These are phyloP conservation scores for Pestalotiopsis sp. DNA, from an alignment of 2,329 filamentous ascomycete genomes.

Conservation along the genomic window DNA sequence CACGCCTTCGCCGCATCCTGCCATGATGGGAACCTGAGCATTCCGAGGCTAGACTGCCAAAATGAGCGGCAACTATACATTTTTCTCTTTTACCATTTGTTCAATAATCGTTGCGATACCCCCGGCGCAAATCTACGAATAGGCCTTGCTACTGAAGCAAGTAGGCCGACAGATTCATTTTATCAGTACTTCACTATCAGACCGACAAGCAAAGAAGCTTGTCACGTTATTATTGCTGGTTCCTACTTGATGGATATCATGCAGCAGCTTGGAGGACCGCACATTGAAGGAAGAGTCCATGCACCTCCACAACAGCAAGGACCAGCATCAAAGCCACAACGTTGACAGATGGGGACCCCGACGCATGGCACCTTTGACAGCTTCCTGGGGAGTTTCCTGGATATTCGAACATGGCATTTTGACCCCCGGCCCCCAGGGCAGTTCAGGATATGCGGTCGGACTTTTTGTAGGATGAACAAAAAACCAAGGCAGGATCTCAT, in stretches of 20 bases:
- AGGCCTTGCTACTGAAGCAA: neutral
- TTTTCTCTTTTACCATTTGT: neutral
- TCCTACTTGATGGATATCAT: neutral
- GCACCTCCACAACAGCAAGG: neutral
- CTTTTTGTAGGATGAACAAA: too few species aligned
- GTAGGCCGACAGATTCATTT: neutral
- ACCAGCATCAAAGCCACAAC: neutral
- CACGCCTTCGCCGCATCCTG: neutral
- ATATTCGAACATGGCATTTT: too few species aligned
- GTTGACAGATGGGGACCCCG: neutral
- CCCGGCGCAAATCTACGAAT: neutral
- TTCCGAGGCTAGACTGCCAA: neutral
- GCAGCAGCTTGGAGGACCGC: neutral
- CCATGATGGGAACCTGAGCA: neutral
- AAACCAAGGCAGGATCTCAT: too few species aligned
- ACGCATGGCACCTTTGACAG: too few species aligned
- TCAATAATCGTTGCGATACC: neutral
- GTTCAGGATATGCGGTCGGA: too few species aligned
- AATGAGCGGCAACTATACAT: neutral
- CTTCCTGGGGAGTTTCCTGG: too few species aligned
- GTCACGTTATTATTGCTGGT: neutral
- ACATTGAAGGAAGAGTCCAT: neutral
- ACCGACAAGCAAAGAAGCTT: neutral
- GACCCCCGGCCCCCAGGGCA: too few species aligned
- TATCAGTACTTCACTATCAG: neutral